Evolutionary conservation across 192 early-diverging fungal species (phyloP).

Genomic region (Podila epicladia): DNA sequence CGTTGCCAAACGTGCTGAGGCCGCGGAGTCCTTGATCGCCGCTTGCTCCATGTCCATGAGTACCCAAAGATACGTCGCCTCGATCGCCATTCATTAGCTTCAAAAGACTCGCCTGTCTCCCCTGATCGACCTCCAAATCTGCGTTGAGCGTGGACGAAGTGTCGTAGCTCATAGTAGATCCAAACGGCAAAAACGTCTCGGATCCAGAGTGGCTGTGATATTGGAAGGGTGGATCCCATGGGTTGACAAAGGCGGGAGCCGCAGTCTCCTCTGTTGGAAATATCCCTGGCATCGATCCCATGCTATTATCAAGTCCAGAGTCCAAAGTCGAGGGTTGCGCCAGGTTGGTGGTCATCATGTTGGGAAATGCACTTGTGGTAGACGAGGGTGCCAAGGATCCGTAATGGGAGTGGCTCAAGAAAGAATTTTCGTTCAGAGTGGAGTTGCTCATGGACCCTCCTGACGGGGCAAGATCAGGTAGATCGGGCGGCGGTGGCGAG

Average conservation of each 20-base stretch:
- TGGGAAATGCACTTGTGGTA: background rate
- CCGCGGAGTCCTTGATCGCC: background rate
- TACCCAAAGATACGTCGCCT: background rate
- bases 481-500: background rate
- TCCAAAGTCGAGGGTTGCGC: background rate
- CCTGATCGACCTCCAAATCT: background rate
- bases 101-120: conserved; percentile 33
- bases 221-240: conserved; percentile 26
- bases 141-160: background rate
- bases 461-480: no score
- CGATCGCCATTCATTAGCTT: conserved; percentile 22
- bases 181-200: conserved; percentile 32
- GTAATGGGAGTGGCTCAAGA: no score
- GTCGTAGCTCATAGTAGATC: background rate
- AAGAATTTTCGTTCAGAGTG: no score
- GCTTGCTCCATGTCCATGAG: background rate
- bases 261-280: background rate
- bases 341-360: no score
- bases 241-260: conserved; percentile 27
- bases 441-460: background rate
- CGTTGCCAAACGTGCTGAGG: conserved; percentile 2
- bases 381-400: background rate
- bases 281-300: background rate
- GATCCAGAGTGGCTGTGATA: conserved; percentile 22
- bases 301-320: background rate